These are phyloP conservation scores for Zalaria sp. DNA, from an alignment of 2,329 filamentous ascomycete species.

Conservation along the genomic window DNA sequence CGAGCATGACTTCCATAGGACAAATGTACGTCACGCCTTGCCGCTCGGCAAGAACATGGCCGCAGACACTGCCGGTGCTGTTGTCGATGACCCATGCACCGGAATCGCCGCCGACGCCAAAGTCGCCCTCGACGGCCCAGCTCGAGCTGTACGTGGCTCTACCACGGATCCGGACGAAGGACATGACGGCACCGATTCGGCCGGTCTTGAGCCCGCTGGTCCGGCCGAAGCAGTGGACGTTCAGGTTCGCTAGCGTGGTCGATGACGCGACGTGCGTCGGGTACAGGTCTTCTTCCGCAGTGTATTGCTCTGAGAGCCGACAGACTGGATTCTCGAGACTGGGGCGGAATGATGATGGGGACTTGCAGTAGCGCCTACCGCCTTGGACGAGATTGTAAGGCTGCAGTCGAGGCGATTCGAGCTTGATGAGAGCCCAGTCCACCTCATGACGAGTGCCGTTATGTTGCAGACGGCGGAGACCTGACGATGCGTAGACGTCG, in stretches of 20 bases:
- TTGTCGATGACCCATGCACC: conserved; percentile 88
- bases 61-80: conserved; percentile 63
- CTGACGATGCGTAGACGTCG: conserved; percentile 77
- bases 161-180: conserved; percentile 76
- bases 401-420: conserved; percentile 57
- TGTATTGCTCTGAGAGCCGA: conserved; percentile 12
- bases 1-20: conserved; percentile 80
- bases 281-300: conserved; percentile 22
- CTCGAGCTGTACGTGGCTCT: conserved; percentile 66
- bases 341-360: conserved; percentile 11
- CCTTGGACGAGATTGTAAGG: conserved; percentile 56
- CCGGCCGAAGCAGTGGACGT: conserved; percentile 78
- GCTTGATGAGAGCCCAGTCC: conserved; percentile 85
- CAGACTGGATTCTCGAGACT: conserved; percentile 20
- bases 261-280: conserved; percentile 37
- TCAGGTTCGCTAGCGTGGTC: conserved; percentile 53
- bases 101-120: conserved; percentile 71
- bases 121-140: conserved; percentile 47
- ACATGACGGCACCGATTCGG: conserved; percentile 61
- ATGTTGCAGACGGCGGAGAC: conserved; percentile 52
- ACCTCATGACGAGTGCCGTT: conserved; percentile 64
- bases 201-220: conserved; percentile 75
- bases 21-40: conserved; percentile 72
- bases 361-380: conserved; percentile 23
- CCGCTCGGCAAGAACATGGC: conserved; percentile 76